Evolutionary conservation across 2,329 filamentous ascomycete genomes (phyloP).

Genomic region (Pseudodiploospora longispora): DNA sequence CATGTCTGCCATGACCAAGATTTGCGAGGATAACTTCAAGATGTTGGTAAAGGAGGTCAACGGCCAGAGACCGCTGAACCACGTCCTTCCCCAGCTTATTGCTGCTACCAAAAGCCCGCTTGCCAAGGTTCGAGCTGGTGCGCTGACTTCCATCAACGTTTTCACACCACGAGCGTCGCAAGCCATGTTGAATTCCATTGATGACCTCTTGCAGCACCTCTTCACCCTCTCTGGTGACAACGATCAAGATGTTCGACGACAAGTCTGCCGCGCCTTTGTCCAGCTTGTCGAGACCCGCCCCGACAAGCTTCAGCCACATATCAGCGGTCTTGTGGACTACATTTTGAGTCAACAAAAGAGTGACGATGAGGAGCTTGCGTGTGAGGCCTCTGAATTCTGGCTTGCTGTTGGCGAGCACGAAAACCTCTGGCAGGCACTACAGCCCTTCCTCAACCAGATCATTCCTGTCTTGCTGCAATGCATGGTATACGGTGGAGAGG

Average conservation of each 20-base stretch:
- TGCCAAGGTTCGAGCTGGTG: conserved; percentile 69
- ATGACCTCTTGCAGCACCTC: conserved; percentile 72
- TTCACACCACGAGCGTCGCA: conserved; percentile 82
- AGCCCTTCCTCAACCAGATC: conserved; percentile 72
- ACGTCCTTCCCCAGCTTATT: conserved; percentile 84
- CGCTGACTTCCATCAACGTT: conserved; percentile 80
- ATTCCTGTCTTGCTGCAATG: conserved; percentile 85
- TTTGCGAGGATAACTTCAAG: conserved; percentile 92
- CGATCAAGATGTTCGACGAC: conserved; percentile 75
- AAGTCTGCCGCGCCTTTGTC: conserved; percentile 90
- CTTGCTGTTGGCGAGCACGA: conserved; percentile 85
- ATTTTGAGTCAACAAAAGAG: conserved; percentile 84
- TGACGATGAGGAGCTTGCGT: conserved; percentile 80
- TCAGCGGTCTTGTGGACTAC: conserved; percentile 83
- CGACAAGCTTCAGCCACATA: conserved; percentile 83
- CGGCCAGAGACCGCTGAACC: conserved; percentile 78
- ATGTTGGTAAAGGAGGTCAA: conserved; percentile 80
- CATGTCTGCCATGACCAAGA: conserved; percentile 87
- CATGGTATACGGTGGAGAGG: conserved; percentile 95
- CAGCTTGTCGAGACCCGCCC: conserved; percentile 85
- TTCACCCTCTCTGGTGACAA: conserved; percentile 73
- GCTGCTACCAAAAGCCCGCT: conserved; percentile 72
- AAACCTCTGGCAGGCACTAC: conserved; percentile 65
- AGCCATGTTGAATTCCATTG: conserved; percentile 71
- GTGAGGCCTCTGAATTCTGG: conserved; percentile 97